Evolutionary conservation across 441 rosid species (phyloP).

Genomic region (Hypseocharis bilobata): DNA sequence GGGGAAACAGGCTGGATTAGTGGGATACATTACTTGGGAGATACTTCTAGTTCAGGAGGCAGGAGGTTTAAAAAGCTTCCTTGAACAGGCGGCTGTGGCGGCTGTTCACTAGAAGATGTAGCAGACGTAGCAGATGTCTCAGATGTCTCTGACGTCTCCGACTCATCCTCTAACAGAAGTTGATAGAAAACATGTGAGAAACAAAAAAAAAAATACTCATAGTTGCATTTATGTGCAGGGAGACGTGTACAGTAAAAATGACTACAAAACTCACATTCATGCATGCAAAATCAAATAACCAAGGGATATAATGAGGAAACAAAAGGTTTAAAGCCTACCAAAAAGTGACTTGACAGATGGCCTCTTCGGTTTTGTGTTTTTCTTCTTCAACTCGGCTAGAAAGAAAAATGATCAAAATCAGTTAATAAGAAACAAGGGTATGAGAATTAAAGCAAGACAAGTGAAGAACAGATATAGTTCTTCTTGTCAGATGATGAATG

Average conservation of each 20-base stretch:
- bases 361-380: conserved; percentile 75
- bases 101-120: too few species aligned
- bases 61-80: too few species aligned
- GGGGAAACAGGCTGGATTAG: too few species aligned
- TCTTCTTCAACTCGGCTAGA: conserved; percentile 80
- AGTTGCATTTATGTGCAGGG: neutral
- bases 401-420: neutral
- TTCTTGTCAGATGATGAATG: neutral
- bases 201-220: neutral
- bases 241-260: neutral
- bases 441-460: neutral
- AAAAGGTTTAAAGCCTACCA: conserved; percentile 39
- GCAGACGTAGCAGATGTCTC: neutral
- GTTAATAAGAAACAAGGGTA: neutral
- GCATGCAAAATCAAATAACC: neutral
- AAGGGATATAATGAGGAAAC: neutral
- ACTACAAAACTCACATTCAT: neutral
- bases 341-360: conserved; percentile 89
- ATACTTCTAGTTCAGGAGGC: too few species aligned
- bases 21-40: too few species aligned
- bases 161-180: neutral
- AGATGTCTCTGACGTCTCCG: neutral
- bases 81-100: too few species aligned
- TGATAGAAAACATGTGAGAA: neutral
- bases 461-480: neutral